Percentiles rank a stretch among this genome's conserved stretches.
Evolutionary conservation across 768 basidiomycete genomes (phyloP).

Genomic region (Rhizopogon vesiculosus): DNA sequence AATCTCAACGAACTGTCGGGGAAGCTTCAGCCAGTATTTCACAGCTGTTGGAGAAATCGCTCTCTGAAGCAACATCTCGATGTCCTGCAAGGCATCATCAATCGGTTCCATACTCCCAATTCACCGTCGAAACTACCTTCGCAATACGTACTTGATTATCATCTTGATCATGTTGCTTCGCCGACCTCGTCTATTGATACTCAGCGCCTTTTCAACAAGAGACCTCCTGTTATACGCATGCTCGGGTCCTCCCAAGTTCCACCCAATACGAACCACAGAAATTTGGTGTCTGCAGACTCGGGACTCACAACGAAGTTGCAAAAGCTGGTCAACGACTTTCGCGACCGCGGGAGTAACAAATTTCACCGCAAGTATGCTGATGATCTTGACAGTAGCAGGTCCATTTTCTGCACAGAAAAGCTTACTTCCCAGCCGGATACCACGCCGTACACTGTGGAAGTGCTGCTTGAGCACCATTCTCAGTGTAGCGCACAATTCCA

Average conservation of each 20-base stretch:
- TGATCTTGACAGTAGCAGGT: conserved; percentile 7
- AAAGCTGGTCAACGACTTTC: conserved; percentile 2
- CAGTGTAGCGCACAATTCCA: conserved; percentile 5
- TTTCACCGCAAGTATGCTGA: conserved; percentile 13
- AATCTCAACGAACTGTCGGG: conserved; percentile 1
- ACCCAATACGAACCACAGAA: neutral
- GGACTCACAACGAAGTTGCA: neutral
- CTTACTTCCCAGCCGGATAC: neutral
- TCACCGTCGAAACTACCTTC: neutral
- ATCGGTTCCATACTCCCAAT: neutral
- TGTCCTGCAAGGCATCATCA: conserved; percentile 8
- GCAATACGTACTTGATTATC: conserved; percentile 6
- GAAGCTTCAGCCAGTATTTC: conserved; percentile 3
- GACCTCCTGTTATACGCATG: neutral
- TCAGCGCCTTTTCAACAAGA: conserved; percentile 3
- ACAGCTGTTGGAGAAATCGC: conserved; percentile 12
- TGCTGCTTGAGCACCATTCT: conserved; percentile 7
- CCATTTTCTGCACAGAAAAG: conserved; percentile 4
- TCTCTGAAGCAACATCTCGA: conserved; percentile 10
- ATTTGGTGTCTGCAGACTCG: neutral
- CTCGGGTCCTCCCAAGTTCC: neutral
- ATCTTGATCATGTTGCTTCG: neutral
- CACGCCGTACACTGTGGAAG: neutral
- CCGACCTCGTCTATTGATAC: neutral
- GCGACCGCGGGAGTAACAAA: neutral